These are phyloP conservation scores for Camelina hispida DNA, from an alignment of 345 rosid species.

Conservation along the genomic window DNA sequence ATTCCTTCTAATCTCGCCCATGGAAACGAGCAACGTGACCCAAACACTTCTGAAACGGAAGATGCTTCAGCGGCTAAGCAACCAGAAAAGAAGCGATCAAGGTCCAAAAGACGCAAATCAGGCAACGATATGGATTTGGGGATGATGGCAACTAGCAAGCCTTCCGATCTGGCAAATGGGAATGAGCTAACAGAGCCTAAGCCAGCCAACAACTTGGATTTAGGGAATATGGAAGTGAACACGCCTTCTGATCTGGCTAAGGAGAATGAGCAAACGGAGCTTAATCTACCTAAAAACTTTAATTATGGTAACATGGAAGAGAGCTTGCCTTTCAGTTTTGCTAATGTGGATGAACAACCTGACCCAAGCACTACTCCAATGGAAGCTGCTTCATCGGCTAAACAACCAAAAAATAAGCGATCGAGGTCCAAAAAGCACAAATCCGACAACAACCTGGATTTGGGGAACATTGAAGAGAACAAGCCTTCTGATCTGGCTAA, in stretches of 20 bases:
- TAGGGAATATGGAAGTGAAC: slow-evolving; percentile 18
- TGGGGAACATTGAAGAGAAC: slow-evolving; percentile 25
- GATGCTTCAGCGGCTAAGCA: slow-evolving; percentile 12
- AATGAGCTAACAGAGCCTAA: slow-evolving; percentile 18
- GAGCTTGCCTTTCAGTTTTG: background rate
- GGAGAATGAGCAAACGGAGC: slow-evolving; percentile 15
- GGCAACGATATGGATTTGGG: slow-evolving; percentile 13
- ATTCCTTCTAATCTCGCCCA: background rate
- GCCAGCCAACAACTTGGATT: slow-evolving; percentile 4
- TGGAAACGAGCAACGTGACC: slow-evolving; percentile 24
- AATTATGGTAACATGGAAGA: slow-evolving; percentile 11
- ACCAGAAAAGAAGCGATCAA: slow-evolving; percentile 24
- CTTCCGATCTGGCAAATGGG: slow-evolving; percentile 13
- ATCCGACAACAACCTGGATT: slow-evolving; percentile 21
- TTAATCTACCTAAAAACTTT: background rate
- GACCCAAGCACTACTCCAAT: slow-evolving; percentile 15
- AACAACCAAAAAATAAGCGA: slow-evolving; percentile 34
- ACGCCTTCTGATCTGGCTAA: background rate
- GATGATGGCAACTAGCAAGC: slow-evolving; percentile 11
- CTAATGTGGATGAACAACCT: slow-evolving; percentile 14
- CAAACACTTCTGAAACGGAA: background rate
- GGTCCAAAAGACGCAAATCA: slow-evolving; percentile 22
- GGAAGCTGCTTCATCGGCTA: slow-evolving; percentile 17
- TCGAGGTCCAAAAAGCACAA: slow-evolving; percentile 21
- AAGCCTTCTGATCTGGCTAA: slow-evolving; percentile 6